Base-by-base conservation (phyloP, 75 land plant species). In the Picea sitchensis region DNA sequence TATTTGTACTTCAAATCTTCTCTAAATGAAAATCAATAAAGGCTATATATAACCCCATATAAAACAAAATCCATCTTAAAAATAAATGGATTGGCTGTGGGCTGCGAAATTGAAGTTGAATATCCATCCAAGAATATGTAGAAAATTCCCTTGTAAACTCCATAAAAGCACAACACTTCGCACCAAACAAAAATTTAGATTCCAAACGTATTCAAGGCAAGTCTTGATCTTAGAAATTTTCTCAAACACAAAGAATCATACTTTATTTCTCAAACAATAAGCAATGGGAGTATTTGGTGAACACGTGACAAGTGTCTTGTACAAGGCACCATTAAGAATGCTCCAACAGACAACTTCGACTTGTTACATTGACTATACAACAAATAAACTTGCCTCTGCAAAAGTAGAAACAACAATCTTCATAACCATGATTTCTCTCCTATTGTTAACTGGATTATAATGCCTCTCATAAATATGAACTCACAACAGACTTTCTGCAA, bases 241-340 rank as follows among this genome's bases (percentile, higher is more conserved):
- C 44, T 20, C 76, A 75, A 75, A 75, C 58, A 58, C 59, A 75
- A 75, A 75, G 59, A 75, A 75, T 58, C 59, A 75, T 71, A 71
- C 44, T 71, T 71, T 71, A 71, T 71, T 71, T 69, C 21, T 71
- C 51, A 38, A 71, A 71, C 47, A 56, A 56, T 75, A 56, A 30
- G 31, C 23, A 57, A 75, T 57, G 32, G 36, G 30, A 57, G 58
- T 57, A 56, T 44, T 57, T 75, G 30, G 76, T 75, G 36, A 54
- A 75, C 76, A 75, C 9, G 14, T 15, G 32, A 56, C 44, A 54
- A 58, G 76, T 47, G 76, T 58, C 76, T 58, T 75, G 20, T 56
- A 51, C 59, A 26, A 13, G 36, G 58, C 56, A 75, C 60, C 76
- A 75, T 51, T 14, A 56, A 56, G 18, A 75, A 75, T 57, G 58